These are phyloP conservation scores for Metschnikowia corniflorae DNA, from an alignment of 805 yeast species.

Conservation along the genomic window DNA sequence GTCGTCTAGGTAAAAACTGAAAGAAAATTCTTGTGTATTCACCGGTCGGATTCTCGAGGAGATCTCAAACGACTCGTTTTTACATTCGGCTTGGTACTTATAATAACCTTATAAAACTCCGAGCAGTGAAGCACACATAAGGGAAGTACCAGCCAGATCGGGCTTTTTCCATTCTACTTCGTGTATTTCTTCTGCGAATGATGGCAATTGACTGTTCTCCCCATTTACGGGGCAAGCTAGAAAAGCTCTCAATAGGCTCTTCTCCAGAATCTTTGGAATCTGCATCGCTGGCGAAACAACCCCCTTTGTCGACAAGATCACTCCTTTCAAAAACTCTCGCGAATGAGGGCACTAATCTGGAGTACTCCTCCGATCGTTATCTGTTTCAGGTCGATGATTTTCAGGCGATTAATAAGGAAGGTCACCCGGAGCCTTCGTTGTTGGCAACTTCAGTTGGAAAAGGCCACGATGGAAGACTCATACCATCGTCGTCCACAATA, in stretches of 20 bases:
- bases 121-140: too few species aligned
- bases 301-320: slow-evolving; percentile 17
- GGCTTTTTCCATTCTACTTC: not conserved
- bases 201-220: slow-evolving; percentile 11
- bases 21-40: too few species aligned
- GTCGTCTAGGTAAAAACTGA: too few species aligned
- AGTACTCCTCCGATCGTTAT: slow-evolving; percentile 4
- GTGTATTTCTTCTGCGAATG: not conserved
- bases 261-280: slow-evolving; percentile 7
- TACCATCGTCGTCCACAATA: slow-evolving; percentile 42
- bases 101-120: too few species aligned
- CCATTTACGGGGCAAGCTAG: slow-evolving; percentile 18
- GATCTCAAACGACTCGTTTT: too few species aligned
- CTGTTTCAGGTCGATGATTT: not conserved
- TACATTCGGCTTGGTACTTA: too few species aligned
- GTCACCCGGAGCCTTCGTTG: slow-evolving; percentile 44
- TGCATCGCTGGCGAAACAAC: slow-evolving; percentile 4
- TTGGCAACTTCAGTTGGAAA: slow-evolving; percentile 43
- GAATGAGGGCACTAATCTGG: slow-evolving; percentile 13
- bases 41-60: too few species aligned
- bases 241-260: slow-evolving; percentile 13
- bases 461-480: slow-evolving; percentile 36
- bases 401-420: slow-evolving; percentile 22
- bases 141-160: too few species aligned
- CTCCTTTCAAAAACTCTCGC: slow-evolving; percentile 29